Evolutionary conservation across 2,329 filamentous ascomycete species (phyloP), one percentile per base, ranked within the genome.

Genomic region (Diplodia intermedia): DNA sequence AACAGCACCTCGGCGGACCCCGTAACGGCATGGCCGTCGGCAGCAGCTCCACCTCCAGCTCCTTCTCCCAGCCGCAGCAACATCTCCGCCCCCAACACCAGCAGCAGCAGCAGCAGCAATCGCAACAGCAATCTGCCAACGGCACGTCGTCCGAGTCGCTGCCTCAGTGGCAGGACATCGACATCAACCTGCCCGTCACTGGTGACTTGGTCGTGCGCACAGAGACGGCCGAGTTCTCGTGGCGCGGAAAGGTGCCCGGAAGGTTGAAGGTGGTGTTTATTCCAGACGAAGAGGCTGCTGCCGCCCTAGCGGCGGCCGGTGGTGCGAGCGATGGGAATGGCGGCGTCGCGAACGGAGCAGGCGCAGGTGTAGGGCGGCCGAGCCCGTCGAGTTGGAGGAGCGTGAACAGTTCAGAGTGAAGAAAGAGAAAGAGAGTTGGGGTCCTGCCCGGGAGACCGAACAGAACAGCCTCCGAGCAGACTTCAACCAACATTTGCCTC

Each of bases 121-220:
- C 23, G 8, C 50, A 47, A 7, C 65, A 50, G 9, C 36, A 31
- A n/a, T 15, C 20, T 14, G 40, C 47, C 9, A 11, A 40, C 14
- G 14, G 29, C 40, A 1, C 20, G 11, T 54, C 54, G 14, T 12
- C 33, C n/a, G 29, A 50, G 15, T 26, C 43, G 11, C 56, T 67
- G 8, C 66, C 66, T 23, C 47, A 26, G 20, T 67, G 66, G 66
- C 55, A 53, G 18, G 56, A 67, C 23, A 62, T 67, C 55, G 66
- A 67, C 50, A 31, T 67, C 49, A 62, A 67, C 31, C 26, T 67
- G 23, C 66, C 66, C 23, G 36, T 61, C 33, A 18, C 66, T 11
- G 66, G 55, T 20, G 55, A 67, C 49, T 50, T 67, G 55, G 38
- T 54, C 20, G 66, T 67, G 33, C 33, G 66, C 55, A 67, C 66